Base-by-base conservation (phyloP, 805 yeast genomes). In the Wickerhamomyces bovis region DNA sequence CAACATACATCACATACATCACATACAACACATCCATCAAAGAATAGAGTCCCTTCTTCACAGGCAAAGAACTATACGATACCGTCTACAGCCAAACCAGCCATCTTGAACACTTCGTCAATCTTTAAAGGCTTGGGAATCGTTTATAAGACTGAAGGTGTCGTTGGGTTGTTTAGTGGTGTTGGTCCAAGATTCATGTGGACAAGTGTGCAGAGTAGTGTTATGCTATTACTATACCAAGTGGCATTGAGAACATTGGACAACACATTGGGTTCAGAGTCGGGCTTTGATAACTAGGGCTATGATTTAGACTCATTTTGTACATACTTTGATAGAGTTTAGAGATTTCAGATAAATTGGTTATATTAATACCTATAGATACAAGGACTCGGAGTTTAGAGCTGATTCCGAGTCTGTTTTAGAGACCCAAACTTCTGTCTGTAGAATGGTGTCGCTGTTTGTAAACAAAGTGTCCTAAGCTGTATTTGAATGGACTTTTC, bases 181-280 rank as follows among this genome's bases (percentile, higher is more conserved):
- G 96, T 94, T 6, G 97, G 97, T 0, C 99, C 99, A 1, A 75
- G 99, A 52, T 82, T 89, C 54, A 84, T 94, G 5, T 94, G 99
- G 99, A 92, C 98, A 0, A 86, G 95, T 52, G 71, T 90, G 18
- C 99, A 94, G 65, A 87, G 96, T 64, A 86, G 96, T 54, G 84
- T 94, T 42, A 92, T 94, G 98, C 73, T 94, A 45, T 70, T 92
- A 53, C 70, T 90, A 36, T 94, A 94, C 66, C 99, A 94, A 64
- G 70, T 80, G 39, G 74, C 92, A 3, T 68, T 92, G 57, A 80
- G 80, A 55, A 66, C 58, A 16, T 50, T 70, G 47, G 64, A 63
- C 48, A 55, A 47, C 3, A 41, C 46, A 2, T 41, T 51, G 13
- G 50, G 39, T 6, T 28, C 31, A 3, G 42, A 44, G 6, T 18